A percentile compares a stretch with the other conserved stretches of the same genome.
Evolutionary conservation across 495 filamentous ascomycete genomes (phyloP).

Genomic region (Xylaria longipes): DNA sequence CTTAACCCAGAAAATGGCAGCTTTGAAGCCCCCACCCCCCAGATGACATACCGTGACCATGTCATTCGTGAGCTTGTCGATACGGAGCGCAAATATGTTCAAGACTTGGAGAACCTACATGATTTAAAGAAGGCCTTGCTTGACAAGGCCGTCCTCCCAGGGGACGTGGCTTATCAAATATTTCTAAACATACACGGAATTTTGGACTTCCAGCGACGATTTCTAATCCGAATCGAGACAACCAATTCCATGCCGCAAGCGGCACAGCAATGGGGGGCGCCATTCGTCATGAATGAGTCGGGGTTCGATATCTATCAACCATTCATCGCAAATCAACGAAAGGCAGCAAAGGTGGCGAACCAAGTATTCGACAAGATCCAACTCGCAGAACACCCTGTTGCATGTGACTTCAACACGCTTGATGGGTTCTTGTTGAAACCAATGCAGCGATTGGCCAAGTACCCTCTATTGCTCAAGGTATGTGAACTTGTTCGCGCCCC

Average conservation of each 20-base stretch:
- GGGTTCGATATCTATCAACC: constrained; percentile 91
- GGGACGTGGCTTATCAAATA: constrained; percentile 91
- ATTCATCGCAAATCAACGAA: constrained; percentile 91
- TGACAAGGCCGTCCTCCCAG: constrained; percentile 83
- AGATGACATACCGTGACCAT: constrained; percentile 82
- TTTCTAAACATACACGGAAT: constrained; percentile 95
- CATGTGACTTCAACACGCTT: constrained; percentile 67
- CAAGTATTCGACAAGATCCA: constrained; percentile 68
- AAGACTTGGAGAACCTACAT: constrained; percentile 93
- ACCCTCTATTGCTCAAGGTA: constrained; percentile 88
- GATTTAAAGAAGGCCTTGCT: constrained; percentile 90
- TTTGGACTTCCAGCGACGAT: constrained; percentile 92
- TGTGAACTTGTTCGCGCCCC: constrained; percentile 31
- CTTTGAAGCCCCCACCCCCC: constrained; percentile 52
- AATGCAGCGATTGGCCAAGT: constrained; percentile 93
- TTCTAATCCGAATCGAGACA: constrained; percentile 93
- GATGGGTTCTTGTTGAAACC: constrained; percentile 94
- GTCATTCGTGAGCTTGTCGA: constrained; percentile 89
- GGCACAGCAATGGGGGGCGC: constrained; percentile 87
- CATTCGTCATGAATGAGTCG: constrained; percentile 79
- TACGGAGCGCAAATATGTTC: constrained; percentile 97
- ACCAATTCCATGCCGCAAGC: constrained; percentile 81
- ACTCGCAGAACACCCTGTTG: constrained; percentile 59
- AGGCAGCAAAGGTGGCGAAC: constrained; percentile 66
- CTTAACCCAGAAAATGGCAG: constrained; percentile 53